Conservation (phyloP, 1,284 basidiomycete genomes). For the Mycena sp. region DNA sequence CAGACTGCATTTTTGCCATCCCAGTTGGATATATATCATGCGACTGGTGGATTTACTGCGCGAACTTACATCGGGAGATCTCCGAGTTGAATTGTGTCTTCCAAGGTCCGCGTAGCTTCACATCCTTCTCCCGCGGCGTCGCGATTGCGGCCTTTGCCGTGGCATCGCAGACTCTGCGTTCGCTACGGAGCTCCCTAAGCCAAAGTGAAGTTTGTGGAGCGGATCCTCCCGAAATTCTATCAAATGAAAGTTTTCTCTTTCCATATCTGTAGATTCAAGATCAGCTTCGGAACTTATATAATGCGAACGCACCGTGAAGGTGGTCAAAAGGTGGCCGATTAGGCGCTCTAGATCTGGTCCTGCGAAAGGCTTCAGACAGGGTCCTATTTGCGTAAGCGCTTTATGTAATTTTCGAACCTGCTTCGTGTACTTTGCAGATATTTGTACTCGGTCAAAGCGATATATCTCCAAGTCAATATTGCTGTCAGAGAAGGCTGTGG, state of each 20-base stretch:
- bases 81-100: not conserved
- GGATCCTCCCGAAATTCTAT: no score
- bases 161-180: no score
- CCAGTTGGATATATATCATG: not conserved
- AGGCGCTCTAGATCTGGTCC: not conserved
- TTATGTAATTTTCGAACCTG: not conserved
- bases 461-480: not conserved
- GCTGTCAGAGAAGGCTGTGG: not conserved
- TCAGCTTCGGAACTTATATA: no score
- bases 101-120: not conserved
- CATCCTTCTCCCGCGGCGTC: not conserved
- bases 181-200: no score
- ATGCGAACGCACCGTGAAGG: no score
- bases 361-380: not conserved
- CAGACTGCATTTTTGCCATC: not conserved
- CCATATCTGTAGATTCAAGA: no score
- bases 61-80: constrained; percentile 7
- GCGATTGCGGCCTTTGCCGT: not conserved
- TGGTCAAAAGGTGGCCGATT: no score
- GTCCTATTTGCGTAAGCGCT: not conserved
- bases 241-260: no score
- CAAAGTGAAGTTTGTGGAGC: no score
- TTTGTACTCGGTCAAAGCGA: not conserved
- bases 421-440: not conserved
- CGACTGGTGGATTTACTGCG: not conserved